These are phyloP conservation scores for Cryomyces minteri DNA, from an alignment of 495 filamentous ascomycete genomes.

Conservation along the genomic window DNA sequence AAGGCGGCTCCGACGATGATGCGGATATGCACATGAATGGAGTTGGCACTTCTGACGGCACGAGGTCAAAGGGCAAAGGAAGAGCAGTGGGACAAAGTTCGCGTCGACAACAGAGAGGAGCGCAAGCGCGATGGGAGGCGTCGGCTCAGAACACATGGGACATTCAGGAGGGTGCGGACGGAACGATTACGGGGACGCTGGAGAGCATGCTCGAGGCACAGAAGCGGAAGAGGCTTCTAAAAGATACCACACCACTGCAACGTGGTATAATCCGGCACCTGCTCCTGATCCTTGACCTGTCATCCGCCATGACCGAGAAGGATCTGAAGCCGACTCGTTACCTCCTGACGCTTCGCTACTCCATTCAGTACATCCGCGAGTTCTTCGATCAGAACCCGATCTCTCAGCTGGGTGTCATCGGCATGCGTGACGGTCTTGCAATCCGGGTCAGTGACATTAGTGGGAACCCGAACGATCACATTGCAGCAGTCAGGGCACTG, in stretches of 20 bases:
- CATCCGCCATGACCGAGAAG: constrained; percentile 85
- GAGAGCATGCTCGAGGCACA: constrained; percentile 49
- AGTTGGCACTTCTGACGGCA: constrained; percentile 3
- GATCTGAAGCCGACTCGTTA: constrained; percentile 79
- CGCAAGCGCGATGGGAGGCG: constrained; percentile 29
- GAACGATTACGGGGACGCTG: constrained; percentile 50
- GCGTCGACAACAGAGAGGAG: constrained; percentile 9
- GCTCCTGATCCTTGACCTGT: constrained; percentile 82
- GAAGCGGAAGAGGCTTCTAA: constrained; percentile 62
- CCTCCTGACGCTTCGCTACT: constrained; percentile 63
- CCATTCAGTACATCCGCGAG: constrained; percentile 73
- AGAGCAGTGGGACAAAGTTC: neutral
- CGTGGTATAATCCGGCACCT: constrained; percentile 92
- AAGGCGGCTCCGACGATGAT: constrained; percentile 62
- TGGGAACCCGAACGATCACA: constrained; percentile 80
- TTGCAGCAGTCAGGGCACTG: constrained; percentile 52
- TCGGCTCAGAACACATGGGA: constrained; percentile 35
- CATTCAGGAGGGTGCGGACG: constrained; percentile 60
- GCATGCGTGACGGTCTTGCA: constrained; percentile 77
- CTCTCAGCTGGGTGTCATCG: constrained; percentile 77
- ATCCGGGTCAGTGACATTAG: constrained; percentile 71
- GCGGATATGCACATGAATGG: neutral
- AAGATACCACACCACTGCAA: constrained; percentile 87
- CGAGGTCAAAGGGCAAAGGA: constrained; percentile 2
- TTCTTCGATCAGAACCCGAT: constrained; percentile 99